A percentile compares a stretch with the other conserved stretches of the same genome.
Evolutionary conservation across 148 eudicot genomes (phyloP).

Genomic region (Chenopodium suecicum): DNA sequence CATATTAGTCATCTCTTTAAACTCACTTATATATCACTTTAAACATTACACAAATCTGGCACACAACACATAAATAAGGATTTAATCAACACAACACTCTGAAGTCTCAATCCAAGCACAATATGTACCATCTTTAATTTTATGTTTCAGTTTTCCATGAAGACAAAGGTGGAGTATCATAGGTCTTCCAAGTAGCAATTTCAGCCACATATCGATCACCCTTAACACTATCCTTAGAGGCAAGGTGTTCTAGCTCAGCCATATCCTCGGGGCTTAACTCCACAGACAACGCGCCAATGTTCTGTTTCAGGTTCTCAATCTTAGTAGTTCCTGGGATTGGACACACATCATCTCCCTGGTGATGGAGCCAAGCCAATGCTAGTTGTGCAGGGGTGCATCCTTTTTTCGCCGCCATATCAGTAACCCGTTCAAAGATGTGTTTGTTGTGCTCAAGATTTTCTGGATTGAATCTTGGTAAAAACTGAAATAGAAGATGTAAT

Average conservation of each 20-base stretch:
- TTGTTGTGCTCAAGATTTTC: conserved; percentile 30
- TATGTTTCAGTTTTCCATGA: background rate
- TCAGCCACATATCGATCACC: conserved; percentile 13
- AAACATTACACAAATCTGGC: too few relatives aligned
- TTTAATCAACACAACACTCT: too few relatives aligned
- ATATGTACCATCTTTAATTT: too few relatives aligned
- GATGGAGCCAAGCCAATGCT: conserved; percentile 34
- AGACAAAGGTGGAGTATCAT: conserved; percentile 30
- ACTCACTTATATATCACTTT: too few relatives aligned
- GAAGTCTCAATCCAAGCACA: too few relatives aligned
- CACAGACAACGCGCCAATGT: conserved; percentile 22
- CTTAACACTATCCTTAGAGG: conserved; percentile 18
- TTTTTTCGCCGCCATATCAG: conserved; percentile 26
- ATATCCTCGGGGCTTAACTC: conserved; percentile 22
- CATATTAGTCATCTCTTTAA: too few relatives aligned
- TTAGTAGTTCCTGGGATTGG: conserved; percentile 34
- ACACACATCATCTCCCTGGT: conserved; percentile 28
- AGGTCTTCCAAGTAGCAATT: conserved; percentile 16
- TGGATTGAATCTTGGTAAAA: conserved; percentile 22
- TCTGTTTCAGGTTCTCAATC: conserved; percentile 24
- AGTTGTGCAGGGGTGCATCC: conserved; percentile 27
- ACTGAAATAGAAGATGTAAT: background rate
- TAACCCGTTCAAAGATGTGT: conserved; percentile 18
- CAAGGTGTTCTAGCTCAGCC: conserved; percentile 24
- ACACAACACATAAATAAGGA: too few relatives aligned